phyloP scores from a whole-genome alignment of 768 basidiomycete species.

The Suillus cothurnatus region DNA sequence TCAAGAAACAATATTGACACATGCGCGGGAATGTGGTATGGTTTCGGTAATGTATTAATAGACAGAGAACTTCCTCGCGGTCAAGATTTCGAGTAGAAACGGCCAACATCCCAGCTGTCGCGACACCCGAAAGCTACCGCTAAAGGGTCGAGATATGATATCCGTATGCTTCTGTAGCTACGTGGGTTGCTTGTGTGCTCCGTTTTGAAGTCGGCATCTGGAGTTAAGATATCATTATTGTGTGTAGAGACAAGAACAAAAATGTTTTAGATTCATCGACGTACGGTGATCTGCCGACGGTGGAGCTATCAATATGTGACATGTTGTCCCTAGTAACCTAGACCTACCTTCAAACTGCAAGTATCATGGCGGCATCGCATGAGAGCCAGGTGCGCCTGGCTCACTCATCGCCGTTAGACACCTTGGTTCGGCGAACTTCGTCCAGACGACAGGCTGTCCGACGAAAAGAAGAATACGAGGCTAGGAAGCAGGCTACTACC shows the following conservation, averaged over 20 bases:
- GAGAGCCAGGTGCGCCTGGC: constrained; percentile 32
- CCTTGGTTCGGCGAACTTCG: constrained; percentile 57
- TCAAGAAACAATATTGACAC: constrained; percentile 7
- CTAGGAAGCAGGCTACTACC: not conserved
- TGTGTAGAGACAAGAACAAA: not conserved
- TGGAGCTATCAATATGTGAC: not conserved
- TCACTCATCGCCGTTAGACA: constrained; percentile 58
- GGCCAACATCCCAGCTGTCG: constrained; percentile 70
- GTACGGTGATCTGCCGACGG: not conserved
- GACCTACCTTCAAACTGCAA: not conserved
- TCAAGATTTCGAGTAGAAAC: constrained; percentile 53
- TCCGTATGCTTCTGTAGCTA: not conserved
- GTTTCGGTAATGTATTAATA: constrained; percentile 45
- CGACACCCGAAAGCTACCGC: constrained; percentile 38
- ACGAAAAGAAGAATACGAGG: constrained; percentile 6
- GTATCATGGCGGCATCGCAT: constrained; percentile 1
- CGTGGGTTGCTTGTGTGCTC: not conserved
- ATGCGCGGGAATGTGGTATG: constrained; percentile 57
- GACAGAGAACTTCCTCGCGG: constrained; percentile 58
- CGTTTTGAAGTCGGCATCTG: no score
- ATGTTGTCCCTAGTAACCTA: not conserved
- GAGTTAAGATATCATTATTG: constrained; percentile 3
- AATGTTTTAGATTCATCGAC: not conserved
- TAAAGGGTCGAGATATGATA: not conserved
- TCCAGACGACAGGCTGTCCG: constrained; percentile 36